Evolutionary conservation across 768 basidiomycete genomes (phyloP).

Genomic region (Phanerodontia chrysosporium): DNA sequence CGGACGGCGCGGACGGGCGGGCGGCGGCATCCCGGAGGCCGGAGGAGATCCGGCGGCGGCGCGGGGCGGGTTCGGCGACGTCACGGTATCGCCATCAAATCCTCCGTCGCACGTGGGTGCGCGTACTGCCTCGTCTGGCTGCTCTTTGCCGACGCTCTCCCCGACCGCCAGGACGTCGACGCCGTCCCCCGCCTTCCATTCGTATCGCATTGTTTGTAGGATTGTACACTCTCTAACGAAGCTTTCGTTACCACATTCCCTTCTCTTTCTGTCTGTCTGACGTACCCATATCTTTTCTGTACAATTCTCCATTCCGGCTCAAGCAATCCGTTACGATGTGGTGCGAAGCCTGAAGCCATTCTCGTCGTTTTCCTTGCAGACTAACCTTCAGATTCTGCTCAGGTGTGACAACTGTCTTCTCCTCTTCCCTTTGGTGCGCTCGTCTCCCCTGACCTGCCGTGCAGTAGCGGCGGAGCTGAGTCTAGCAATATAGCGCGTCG

Average conservation of each 20-base stretch:
- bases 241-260: neutral
- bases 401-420: conserved; percentile 83
- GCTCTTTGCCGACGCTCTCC: neutral
- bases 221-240: conserved; percentile 6
- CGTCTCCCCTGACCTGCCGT: neutral
- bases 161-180: conserved; percentile 14
- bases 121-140: neutral
- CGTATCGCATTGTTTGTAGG: conserved; percentile 3
- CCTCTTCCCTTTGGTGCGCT: conserved; percentile 63
- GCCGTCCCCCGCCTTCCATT: conserved; percentile 2
- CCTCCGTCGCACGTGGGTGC: neutral
- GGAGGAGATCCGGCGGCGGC: neutral
- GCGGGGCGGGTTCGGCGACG: neutral
- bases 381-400: neutral
- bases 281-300: neutral
- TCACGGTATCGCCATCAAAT: neutral
- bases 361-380: neutral
- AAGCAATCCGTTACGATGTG: conserved; percentile 22
- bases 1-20: neutral
- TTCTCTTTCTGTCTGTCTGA: neutral
- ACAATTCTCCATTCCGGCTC: neutral
- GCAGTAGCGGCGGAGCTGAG: neutral
- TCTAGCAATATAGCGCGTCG: conserved; percentile 45
- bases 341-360: conserved; percentile 11
- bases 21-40: neutral